Conservation (phyloP, 140 eudicot genomes). For the Flaveria floridana region DNA sequence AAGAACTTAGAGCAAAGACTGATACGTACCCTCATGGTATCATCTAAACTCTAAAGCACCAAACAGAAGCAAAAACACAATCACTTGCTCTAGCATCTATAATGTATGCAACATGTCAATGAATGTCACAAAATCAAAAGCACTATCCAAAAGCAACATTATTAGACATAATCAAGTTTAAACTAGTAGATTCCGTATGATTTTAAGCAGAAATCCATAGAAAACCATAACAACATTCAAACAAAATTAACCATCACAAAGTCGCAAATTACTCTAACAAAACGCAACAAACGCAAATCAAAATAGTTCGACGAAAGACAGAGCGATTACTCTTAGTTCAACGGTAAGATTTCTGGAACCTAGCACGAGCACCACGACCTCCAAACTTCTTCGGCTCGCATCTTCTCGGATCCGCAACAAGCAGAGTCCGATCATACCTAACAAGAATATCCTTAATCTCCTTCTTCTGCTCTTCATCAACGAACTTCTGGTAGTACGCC, state of each 20-base stretch:
- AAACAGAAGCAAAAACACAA: neutral
- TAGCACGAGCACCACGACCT: conserved; percentile 36
- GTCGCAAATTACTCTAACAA: neutral
- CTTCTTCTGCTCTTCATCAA: conserved; percentile 52
- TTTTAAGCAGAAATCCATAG: neutral
- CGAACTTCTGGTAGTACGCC: conserved; percentile 56
- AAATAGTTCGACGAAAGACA: neutral
- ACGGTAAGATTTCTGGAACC: conserved; percentile 36
- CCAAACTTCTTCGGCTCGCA: conserved; percentile 36
- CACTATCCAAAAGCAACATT: neutral
- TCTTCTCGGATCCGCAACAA: conserved; percentile 31
- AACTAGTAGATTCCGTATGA: neutral
- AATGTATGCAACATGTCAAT: neutral
- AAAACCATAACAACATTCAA: neutral
- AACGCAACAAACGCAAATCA: conserved; percentile 2
- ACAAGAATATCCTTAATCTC: conserved; percentile 39
- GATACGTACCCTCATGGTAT: conserved; percentile 1
- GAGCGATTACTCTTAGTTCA: neutral
- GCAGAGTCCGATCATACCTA: conserved; percentile 26
- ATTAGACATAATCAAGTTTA: conserved; percentile 3
- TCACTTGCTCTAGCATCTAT: neutral
- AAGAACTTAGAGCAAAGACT: neutral
- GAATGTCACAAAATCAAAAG: neutral
- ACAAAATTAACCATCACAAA: conserved; percentile 5
- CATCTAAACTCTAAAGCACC: conserved; percentile 17